Evolutionary conservation across 148 eudicot species (phyloP).

Genomic region (Chenopodium formosanum): DNA sequence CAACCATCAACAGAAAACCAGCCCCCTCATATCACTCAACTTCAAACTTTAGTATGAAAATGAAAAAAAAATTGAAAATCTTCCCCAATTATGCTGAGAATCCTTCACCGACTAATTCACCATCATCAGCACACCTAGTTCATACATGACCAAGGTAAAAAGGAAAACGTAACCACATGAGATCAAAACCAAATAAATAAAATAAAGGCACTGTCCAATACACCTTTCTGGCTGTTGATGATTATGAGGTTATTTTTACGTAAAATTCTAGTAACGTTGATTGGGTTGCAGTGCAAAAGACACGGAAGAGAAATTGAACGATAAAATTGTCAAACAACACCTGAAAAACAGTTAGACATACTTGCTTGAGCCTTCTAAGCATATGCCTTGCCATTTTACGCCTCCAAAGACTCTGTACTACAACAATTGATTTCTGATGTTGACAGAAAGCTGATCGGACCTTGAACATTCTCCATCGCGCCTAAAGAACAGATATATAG

Average conservation of each 20-base stretch:
- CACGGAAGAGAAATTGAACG: too few relatives aligned
- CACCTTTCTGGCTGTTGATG: neutral
- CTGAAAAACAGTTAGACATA: constrained; percentile 27
- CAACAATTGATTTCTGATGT: constrained; percentile 65
- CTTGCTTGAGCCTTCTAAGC: constrained; percentile 75
- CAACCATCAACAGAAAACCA: neutral
- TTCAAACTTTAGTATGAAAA: neutral
- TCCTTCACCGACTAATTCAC: neutral
- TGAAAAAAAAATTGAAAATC: neutral
- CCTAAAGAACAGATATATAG: constrained; percentile 36
- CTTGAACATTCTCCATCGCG: constrained; percentile 79
- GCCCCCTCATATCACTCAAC: neutral
- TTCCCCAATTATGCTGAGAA: neutral
- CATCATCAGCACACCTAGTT: neutral
- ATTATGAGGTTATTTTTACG: neutral
- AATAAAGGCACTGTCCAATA: neutral
- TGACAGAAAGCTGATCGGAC: constrained; percentile 56
- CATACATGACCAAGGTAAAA: neutral
- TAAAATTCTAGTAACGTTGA: neutral
- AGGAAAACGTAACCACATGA: neutral
- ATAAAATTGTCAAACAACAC: neutral
- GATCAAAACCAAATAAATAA: too few relatives aligned
- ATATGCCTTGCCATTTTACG: constrained; percentile 70
- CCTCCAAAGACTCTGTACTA: constrained; percentile 90
- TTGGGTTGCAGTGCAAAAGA: neutral